These are phyloP conservation scores for Fusarium fracticaudum DNA, from an alignment of 2,329 filamentous ascomycete genomes.

Conservation along the genomic window DNA sequence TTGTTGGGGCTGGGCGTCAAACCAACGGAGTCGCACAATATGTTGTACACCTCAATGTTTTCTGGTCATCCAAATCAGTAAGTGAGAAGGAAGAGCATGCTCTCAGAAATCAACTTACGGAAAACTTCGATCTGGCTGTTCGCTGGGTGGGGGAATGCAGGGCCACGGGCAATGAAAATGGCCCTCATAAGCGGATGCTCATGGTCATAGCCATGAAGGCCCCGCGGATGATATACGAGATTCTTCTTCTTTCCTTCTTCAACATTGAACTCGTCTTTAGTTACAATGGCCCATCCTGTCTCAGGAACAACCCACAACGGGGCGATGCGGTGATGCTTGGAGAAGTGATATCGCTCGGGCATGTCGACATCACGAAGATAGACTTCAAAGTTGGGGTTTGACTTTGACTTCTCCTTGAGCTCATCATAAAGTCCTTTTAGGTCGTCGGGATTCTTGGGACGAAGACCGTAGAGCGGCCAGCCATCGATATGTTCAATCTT, in stretches of 20 bases:
- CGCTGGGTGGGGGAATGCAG: conserved; percentile 86
- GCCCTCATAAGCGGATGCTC: conserved; percentile 95
- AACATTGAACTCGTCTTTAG: conserved; percentile 80
- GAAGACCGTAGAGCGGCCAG: conserved; percentile 91
- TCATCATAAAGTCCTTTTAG: conserved; percentile 74
- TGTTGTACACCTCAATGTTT: conserved; percentile 95
- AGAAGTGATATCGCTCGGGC: conserved; percentile 93
- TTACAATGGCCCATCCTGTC: conserved; percentile 91
- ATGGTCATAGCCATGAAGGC: conserved; percentile 94
- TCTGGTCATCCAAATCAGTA: conserved; percentile 71
- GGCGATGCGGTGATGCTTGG: conserved; percentile 86
- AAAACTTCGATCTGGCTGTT: conserved; percentile 84
- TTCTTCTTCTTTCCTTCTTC: conserved; percentile 69
- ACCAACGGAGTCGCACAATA: conserved; percentile 87
- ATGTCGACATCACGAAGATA: conserved; percentile 89
- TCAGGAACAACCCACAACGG: conserved; percentile 95
- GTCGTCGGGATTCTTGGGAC: conserved; percentile 76
- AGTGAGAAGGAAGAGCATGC: not conserved
- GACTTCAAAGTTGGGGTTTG: conserved; percentile 79
- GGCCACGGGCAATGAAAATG: conserved; percentile 91
- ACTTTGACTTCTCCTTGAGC: conserved; percentile 64
- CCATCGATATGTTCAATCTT: conserved; percentile 88
- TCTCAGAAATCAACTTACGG: conserved; percentile 69
- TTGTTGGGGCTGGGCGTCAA: conserved; percentile 82
- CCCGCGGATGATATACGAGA: conserved; percentile 78